Evolutionary conservation across 2,329 filamentous ascomycete genomes (phyloP).

Genomic region (Scedosporium aurantiacum): DNA sequence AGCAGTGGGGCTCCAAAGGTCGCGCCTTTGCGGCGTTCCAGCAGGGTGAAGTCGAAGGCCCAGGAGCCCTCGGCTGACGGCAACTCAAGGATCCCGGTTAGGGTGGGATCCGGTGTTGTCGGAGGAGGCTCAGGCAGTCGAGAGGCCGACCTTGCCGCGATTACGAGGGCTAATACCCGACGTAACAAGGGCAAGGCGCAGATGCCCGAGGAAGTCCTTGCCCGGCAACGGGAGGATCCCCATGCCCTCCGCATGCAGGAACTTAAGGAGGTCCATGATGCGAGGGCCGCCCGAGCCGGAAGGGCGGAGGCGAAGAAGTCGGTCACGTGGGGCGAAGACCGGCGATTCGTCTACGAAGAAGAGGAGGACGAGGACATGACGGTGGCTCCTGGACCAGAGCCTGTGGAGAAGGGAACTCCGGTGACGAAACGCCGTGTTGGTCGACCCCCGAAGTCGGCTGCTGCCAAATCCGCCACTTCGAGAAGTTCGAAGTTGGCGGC

Average conservation of each 20-base stretch:
- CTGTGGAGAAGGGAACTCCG: neutral
- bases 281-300: neutral
- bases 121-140: neutral
- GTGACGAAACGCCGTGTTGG: neutral
- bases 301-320: neutral
- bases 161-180: conserved; percentile 5
- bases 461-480: neutral
- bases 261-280: conserved; percentile 5
- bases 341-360: neutral
- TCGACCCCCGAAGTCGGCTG: neutral
- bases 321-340: conserved; percentile 5
- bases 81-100: conserved; percentile 3
- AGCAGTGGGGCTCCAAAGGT: neutral
- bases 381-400: neutral
- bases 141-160: conserved; percentile 1
- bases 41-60: neutral
- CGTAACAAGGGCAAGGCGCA: conserved; percentile 3
- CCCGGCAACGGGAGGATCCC: neutral
- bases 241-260: conserved; percentile 1
- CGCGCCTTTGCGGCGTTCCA: neutral
- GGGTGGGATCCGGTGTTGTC: neutral
- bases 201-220: neutral
- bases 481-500: neutral
- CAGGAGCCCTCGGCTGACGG: neutral
- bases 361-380: neutral